Conservation (phyloP, 345 rosid genomes). For the Rhizophora mangle region DNA sequence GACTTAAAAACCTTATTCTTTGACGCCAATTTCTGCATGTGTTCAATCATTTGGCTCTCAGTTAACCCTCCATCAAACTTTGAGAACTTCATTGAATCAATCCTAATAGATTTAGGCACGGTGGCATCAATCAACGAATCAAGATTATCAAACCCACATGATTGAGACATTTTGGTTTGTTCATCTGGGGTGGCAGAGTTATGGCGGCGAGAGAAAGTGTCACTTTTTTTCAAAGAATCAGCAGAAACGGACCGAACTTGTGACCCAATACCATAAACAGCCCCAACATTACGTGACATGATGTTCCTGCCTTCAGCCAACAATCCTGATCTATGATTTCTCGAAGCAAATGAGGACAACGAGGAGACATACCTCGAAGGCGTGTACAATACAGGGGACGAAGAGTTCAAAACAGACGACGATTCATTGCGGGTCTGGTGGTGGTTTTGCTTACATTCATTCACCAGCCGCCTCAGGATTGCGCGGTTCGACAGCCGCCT, state of each 20-base stretch:
- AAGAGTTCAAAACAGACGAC: constrained; percentile 21
- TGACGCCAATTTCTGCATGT: constrained; percentile 71
- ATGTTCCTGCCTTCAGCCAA: constrained; percentile 21
- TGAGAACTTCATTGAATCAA: constrained; percentile 79
- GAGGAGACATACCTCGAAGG: constrained; percentile 77
- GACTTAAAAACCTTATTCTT: constrained; percentile 85
- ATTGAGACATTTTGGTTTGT: constrained; percentile 67
- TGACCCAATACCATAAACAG: constrained; percentile 35
- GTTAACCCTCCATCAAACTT: constrained; percentile 87
- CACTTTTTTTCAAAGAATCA: constrained; percentile 63
- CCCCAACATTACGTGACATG: constrained; percentile 16
- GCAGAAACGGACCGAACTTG: constrained; percentile 67
- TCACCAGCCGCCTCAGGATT: constrained; percentile 61
- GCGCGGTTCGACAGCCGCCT: constrained; percentile 84
- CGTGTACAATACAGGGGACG: constrained; percentile 39
- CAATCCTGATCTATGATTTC: constrained; percentile 29
- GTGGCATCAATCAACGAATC: constrained; percentile 79
- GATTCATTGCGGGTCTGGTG: constrained; percentile 26
- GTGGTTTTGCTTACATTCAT: constrained; percentile 49
- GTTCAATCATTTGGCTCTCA: constrained; percentile 79
- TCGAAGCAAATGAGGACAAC: constrained; percentile 50
- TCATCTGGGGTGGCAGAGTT: constrained; percentile 93
- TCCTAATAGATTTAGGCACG: constrained; percentile 92
- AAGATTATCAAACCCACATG: constrained; percentile 65
- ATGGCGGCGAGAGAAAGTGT: constrained; percentile 90